These are phyloP conservation scores for Syzygium syzygioides DNA, from an alignment of 441 rosid species.

Conservation along the genomic window DNA sequence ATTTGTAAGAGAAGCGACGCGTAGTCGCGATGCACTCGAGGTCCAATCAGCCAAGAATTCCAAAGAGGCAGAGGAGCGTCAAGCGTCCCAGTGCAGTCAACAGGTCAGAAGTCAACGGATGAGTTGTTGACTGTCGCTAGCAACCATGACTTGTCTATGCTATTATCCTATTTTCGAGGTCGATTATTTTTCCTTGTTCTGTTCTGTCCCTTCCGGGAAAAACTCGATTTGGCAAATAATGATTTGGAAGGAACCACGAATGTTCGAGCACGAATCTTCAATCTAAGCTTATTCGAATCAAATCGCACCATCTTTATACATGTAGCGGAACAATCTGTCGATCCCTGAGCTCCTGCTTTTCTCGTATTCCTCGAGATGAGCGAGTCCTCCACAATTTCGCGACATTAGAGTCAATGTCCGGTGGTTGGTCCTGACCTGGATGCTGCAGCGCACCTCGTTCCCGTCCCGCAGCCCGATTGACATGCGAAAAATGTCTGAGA, in stretches of 20 bases:
- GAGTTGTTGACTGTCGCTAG: background rate
- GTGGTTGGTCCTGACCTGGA: background rate
- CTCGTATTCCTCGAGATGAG: fast-evolving
- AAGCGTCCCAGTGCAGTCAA: background rate
- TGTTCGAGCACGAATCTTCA: background rate
- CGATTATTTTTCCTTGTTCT: background rate
- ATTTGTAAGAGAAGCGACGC: background rate
- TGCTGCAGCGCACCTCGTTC: background rate
- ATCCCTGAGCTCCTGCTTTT: fast-evolving
- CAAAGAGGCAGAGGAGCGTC: background rate
- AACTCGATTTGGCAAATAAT: background rate
- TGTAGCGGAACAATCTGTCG: fast-evolving
- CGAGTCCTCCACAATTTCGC: background rate
- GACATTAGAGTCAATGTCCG: background rate
- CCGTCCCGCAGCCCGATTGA: background rate
- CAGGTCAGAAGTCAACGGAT: background rate
- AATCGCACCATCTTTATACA: background rate
- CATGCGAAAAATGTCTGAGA: background rate
- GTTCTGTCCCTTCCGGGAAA: background rate
- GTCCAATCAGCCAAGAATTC: background rate
- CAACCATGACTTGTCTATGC: background rate
- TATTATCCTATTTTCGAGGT: background rate
- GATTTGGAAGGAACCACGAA: background rate
- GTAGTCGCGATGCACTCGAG: too few relatives aligned
- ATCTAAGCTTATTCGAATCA: background rate